Evolutionary conservation across 2,329 filamentous ascomycete species (phyloP), one percentile per base, ranked within the genome.

Genomic region (Hypocrella siamensis): DNA sequence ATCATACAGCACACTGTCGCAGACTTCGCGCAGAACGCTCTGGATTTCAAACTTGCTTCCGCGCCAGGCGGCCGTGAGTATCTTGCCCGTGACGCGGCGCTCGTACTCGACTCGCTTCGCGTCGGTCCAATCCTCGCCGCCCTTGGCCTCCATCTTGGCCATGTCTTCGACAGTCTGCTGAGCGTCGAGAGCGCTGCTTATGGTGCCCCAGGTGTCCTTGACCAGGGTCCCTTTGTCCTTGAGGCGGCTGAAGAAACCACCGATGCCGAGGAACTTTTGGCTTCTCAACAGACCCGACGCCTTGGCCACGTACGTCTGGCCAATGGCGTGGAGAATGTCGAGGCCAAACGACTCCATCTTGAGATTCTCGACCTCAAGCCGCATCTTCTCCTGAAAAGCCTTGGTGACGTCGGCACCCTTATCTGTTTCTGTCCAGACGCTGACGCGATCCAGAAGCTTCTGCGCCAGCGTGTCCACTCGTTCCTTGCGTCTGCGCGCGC

Each of bases 81-180:
- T 96, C 70, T 98, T 98, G 48, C 90, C 90, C 8, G 90, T 98
- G 17, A 96, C 88, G 45, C 79, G 76, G 49, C 88, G 79, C 65
- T 96, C 90, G 48, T 93, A 94, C 60, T 98, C 90, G 26, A 78
- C 77, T 59, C 86, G 85, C 65, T 81, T 86, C 73, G 96, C 90
- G 40, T 98, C 90, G 1, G 90, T 96, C 90, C 90, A 98, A 38
- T 93, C 85, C 34, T 94, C 90, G 31, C 90, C 90, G 32, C 88
- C 90, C 48, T 78, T 77, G 63, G 94, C 82, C 61, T 98, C 90
- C 57, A 88, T 67, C 54, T 88, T 85, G 33, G 85, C 86, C 90
- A 98, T 96, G 56, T 94, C 88, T 62, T 98, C 88, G 75, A 98
- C 93, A 37, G 86, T 93, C 63, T 93, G 79, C 61, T 98, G 90